These are phyloP conservation scores for Lophiotrema nucula DNA, from an alignment of 495 filamentous ascomycete species.

Conservation along the genomic window DNA sequence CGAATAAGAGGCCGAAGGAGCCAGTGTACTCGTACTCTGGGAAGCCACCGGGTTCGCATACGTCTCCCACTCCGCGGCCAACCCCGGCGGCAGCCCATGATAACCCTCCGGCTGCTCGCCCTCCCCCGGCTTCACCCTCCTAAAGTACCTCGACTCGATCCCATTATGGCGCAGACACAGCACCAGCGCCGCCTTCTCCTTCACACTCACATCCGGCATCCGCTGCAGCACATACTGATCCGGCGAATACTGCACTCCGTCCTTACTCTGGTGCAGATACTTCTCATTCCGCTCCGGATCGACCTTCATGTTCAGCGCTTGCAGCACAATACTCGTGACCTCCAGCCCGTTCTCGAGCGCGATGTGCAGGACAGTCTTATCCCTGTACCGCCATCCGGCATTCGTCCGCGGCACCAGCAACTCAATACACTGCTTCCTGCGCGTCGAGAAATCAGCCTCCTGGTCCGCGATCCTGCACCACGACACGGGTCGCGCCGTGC, in stretches of 20 bases:
- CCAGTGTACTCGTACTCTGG: no score
- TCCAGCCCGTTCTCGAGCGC: background rate
- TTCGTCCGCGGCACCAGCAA: background rate
- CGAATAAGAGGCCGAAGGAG: no score
- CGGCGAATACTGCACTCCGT: constrained; percentile 1
- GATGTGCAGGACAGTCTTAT: constrained; percentile 4
- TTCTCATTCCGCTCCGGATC: background rate
- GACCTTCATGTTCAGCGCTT: background rate
- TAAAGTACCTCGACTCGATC: background rate
- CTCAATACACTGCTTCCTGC: background rate
- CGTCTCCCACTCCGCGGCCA: background rate
- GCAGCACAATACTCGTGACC: background rate
- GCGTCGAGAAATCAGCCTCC: background rate
- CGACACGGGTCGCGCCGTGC: background rate
- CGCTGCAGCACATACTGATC: background rate
- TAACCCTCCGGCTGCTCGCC: background rate
- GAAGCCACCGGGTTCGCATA: no score
- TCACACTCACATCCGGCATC: background rate
- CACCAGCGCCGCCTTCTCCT: background rate
- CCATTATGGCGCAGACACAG: background rate
- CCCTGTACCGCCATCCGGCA: background rate
- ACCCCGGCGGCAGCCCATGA: background rate
- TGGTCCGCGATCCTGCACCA: background rate
- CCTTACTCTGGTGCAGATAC: background rate
- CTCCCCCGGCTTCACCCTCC: background rate